Evolutionary conservation across 768 basidiomycete genomes (phyloP), one percentile per base, ranked within the genome.

Genomic region (Sistotremastrum niveocremeum): DNA sequence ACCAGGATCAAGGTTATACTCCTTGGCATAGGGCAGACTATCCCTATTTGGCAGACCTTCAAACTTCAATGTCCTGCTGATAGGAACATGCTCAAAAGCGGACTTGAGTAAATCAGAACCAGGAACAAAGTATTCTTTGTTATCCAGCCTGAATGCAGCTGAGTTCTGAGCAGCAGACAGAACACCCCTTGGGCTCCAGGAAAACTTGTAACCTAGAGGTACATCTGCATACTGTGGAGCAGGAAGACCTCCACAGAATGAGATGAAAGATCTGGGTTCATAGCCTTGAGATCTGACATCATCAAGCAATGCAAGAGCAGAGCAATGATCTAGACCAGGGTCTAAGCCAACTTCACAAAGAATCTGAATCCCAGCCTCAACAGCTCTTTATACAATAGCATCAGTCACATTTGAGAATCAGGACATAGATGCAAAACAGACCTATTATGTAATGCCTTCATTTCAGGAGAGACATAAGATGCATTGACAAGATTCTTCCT

Each of bases 241-340:
- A 0, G 93, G 93, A 4, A 97, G 67, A 1, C 93, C 93, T 1
- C 93, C 93, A 46, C 93, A 97, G 69, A 93, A 93, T 1, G 87
- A 90, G 1, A 77, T 77, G 60, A 94, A 95, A 0, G 84, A 81
- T 0, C 71, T 56, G 7, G 89, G 68, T 9, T 65, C 59, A 58
- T 77, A 81, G 20, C 68, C 70, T 52, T 76, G 61, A 6, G 61
- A 55, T 35, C 67, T 67, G 3, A 84, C 62, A 30, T 67, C 63
- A 20, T 67, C 63, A 32, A 91, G 61, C 10, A 94, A 65, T 0
- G 79, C 73, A 55, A 88, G 72, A 0, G 89, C 90, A 7, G 85
- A 86, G 59, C 84, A 81, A 56, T 91, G 88, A 60, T 91, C 88
- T 46, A 93, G 79, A 2, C 88, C 89, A 0, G 89, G 88, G 58